These are phyloP conservation scores for Brassica hybrid DNA, from an alignment of 441 rosid genomes.

Conservation along the genomic window DNA sequence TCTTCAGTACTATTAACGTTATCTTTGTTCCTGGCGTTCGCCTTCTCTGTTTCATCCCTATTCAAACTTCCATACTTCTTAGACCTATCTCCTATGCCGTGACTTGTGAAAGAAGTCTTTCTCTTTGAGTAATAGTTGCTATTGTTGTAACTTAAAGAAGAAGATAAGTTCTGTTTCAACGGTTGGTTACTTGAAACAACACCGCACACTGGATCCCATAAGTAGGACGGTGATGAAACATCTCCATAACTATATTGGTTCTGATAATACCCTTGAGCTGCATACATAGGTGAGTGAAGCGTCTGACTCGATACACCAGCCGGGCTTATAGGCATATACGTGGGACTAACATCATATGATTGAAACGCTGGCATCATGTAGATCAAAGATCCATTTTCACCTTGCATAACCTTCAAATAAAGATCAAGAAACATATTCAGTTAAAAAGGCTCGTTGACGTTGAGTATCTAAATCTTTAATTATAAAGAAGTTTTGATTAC, in stretches of 20 bases:
- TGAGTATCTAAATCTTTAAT: not conserved
- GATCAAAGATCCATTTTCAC: constrained; percentile 56
- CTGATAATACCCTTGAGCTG: constrained; percentile 49
- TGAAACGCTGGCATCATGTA: constrained; percentile 54
- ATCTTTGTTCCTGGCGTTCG: constrained; percentile 43
- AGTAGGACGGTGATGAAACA: constrained; percentile 39
- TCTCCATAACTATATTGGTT: constrained; percentile 49
- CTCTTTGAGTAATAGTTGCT: constrained; percentile 31
- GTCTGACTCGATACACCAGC: constrained; percentile 44
- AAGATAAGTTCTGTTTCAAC: constrained; percentile 45
- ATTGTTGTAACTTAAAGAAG: constrained; percentile 38
- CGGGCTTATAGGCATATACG: constrained; percentile 44
- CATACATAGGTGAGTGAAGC: constrained; percentile 41
- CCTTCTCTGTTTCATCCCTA: constrained; percentile 43
- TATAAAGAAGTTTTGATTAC: constrained; percentile 35
- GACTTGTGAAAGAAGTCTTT: constrained; percentile 38
- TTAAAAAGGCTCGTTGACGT: not conserved
- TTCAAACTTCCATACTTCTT: not conserved
- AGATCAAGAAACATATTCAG: constrained; percentile 1
- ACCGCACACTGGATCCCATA: constrained; percentile 45
- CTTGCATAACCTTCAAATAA: constrained; percentile 48
- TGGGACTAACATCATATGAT: constrained; percentile 43
- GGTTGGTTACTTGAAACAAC: constrained; percentile 44
- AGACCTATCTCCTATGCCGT: constrained; percentile 40
- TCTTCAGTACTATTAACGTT: constrained; percentile 38